Evolutionary conservation across 441 rosid genomes (phyloP).

Genomic region (Pelargonium cotyledonis): DNA sequence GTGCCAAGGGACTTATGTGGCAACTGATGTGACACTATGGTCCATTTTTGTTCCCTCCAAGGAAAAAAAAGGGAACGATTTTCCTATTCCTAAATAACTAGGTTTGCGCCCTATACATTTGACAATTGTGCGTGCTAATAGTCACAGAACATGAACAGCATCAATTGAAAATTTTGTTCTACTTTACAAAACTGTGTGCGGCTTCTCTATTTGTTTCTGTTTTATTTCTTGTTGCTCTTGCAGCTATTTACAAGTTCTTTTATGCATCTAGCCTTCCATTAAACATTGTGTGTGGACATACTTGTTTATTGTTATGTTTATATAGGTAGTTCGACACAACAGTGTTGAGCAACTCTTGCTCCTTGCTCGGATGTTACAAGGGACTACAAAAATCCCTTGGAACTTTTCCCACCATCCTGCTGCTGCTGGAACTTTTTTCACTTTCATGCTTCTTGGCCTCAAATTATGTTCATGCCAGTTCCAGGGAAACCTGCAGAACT

Average conservation of each 20-base stretch:
- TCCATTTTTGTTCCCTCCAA: too few relatives aligned
- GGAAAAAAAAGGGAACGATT: too few relatives aligned
- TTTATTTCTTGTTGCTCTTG: background rate
- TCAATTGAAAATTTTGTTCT: too few relatives aligned
- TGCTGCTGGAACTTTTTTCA: slow-evolving; percentile 93
- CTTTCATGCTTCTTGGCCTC: slow-evolving; percentile 94
- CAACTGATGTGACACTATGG: too few relatives aligned
- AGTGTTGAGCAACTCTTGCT: slow-evolving; percentile 94
- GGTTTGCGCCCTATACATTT: too few relatives aligned
- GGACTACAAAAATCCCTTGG: slow-evolving; percentile 80
- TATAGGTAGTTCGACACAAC: slow-evolving; percentile 83
- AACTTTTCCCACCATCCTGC: slow-evolving; percentile 96
- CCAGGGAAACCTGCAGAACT: slow-evolving; percentile 80
- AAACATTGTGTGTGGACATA: slow-evolving; percentile 11
- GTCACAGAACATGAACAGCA: too few relatives aligned
- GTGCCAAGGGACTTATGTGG: too few relatives aligned
- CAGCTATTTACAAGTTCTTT: background rate
- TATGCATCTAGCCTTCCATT: slow-evolving; percentile 11
- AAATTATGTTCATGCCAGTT: slow-evolving; percentile 86
- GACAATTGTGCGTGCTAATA: too few relatives aligned
- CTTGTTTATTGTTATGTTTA: slow-evolving; percentile 25
- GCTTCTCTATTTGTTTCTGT: slow-evolving; percentile 8
- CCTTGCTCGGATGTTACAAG: slow-evolving; percentile 86
- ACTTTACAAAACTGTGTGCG: background rate
- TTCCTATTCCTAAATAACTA: too few relatives aligned